Conservation (phyloP, 2,329 filamentous ascomycete species). For the Akanthomyces muscarius region DNA sequence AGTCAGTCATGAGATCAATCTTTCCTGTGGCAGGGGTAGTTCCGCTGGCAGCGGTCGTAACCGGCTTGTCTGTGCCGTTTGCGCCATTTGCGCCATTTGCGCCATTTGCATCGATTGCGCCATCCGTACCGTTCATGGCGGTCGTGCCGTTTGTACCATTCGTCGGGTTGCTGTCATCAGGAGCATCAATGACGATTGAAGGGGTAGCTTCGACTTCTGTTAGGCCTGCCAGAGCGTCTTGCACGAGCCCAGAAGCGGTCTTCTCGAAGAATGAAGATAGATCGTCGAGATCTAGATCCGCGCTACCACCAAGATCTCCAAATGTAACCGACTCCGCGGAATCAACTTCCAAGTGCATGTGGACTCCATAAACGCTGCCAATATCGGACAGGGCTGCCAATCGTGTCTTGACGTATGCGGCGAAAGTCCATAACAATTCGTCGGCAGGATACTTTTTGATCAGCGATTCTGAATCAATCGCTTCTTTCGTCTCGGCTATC, state of each 20-base stretch:
- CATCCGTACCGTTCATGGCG: constrained; percentile 23
- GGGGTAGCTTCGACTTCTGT: constrained; percentile 26
- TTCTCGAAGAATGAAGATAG: constrained; percentile 41
- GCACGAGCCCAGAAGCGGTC: constrained; percentile 38
- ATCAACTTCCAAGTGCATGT: constrained; percentile 30
- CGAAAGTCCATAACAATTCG: constrained; percentile 35
- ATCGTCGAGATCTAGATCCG: constrained; percentile 37
- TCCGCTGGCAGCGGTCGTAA: neutral
- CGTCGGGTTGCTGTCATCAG: neutral
- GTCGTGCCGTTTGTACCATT: neutral
- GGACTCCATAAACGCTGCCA: constrained; percentile 33
- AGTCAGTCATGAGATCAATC: constrained; percentile 34
- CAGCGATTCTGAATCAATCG: constrained; percentile 26
- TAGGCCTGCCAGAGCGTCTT: constrained; percentile 37
- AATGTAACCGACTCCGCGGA: constrained; percentile 26
- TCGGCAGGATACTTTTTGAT: constrained; percentile 38
- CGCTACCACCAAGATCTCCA: constrained; percentile 26
- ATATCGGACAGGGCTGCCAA: constrained; percentile 32
- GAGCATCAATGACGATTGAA: constrained; percentile 11
- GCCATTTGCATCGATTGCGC: constrained; percentile 25
- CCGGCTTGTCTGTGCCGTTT: constrained; percentile 26
- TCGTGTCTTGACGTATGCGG: constrained; percentile 31
- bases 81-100: constrained; percentile 21
- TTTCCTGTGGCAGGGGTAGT: constrained; percentile 7
- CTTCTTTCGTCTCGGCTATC: constrained; percentile 23